Evolutionary conservation across 345 rosid species (phyloP).

Genomic region (Pseudoturritis turrita): DNA sequence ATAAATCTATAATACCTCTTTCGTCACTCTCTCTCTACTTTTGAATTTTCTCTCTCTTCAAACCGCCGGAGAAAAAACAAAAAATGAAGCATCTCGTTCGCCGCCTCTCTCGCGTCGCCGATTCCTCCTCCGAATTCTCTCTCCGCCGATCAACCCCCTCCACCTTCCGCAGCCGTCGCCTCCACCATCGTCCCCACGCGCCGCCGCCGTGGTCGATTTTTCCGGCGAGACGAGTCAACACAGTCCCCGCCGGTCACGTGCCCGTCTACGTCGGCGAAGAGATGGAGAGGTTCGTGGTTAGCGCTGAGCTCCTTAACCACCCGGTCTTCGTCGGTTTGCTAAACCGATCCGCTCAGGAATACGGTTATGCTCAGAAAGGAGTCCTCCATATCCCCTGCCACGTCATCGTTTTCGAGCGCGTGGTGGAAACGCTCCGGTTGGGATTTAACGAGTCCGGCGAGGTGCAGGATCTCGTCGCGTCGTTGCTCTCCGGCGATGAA

Average conservation of each 20-base stretch:
- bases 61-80: neutral
- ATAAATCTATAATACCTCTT: neutral
- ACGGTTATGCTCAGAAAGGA: slow-evolving; percentile 94
- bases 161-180: slow-evolving; percentile 17
- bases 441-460: slow-evolving; percentile 23
- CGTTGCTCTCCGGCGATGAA: slow-evolving; percentile 34
- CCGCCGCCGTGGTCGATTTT: slow-evolving; percentile 23
- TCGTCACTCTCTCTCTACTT: neutral
- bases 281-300: slow-evolving; percentile 86
- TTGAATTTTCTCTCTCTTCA: neutral
- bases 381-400: slow-evolving; percentile 92
- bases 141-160: slow-evolving; percentile 46
- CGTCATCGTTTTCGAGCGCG: slow-evolving; percentile 74
- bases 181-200: slow-evolving; percentile 20
- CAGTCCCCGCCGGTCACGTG: slow-evolving; percentile 80
- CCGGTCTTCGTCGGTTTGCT: slow-evolving; percentile 70
- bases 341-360: slow-evolving; percentile 81
- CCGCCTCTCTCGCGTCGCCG: slow-evolving; percentile 86
- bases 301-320: slow-evolving; percentile 82
- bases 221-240: slow-evolving; percentile 24
- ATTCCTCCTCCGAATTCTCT: slow-evolving; percentile 50
- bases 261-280: slow-evolving; percentile 96
- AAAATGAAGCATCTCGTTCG: slow-evolving; percentile 83
- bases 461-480: slow-evolving; percentile 3
- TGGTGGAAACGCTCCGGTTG: slow-evolving; percentile 70